Evolutionary conservation across 331 rosid genomes (phyloP).

Genomic region (Ulmus americana): DNA sequence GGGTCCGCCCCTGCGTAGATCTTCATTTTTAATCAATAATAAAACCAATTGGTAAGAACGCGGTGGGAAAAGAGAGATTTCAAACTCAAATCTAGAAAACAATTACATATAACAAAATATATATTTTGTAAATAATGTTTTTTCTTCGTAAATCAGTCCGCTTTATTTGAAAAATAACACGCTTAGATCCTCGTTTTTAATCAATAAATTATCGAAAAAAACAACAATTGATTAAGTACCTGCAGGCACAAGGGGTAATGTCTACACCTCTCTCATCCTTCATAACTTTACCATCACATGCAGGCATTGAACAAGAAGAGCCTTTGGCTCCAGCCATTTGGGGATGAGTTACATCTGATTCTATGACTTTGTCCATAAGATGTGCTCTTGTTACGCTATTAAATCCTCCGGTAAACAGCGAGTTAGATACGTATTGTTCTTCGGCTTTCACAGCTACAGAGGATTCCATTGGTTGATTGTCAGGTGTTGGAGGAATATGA

Average conservation of each 20-base stretch:
- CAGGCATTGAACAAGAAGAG: slow-evolving; percentile 54
- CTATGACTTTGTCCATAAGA: slow-evolving; percentile 86
- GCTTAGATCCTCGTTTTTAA: too few species aligned
- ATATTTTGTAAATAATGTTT: too few species aligned
- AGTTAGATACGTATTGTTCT: slow-evolving; percentile 83
- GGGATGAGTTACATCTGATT: slow-evolving; percentile 75
- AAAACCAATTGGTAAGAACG: too few species aligned
- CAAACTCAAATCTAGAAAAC: too few species aligned
- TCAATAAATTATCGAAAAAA: too few species aligned
- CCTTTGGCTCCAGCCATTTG: slow-evolving; percentile 93
- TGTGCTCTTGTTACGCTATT: slow-evolving; percentile 78
- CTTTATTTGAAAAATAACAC: too few species aligned
- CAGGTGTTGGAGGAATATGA: slow-evolving; percentile 79
- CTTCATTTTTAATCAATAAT: too few species aligned
- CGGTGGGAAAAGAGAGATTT: too few species aligned
- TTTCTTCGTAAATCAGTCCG: too few species aligned
- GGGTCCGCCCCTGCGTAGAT: too few species aligned
- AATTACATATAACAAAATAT: too few species aligned
- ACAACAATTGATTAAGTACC: slow-evolving; percentile 29
- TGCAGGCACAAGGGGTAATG: slow-evolving; percentile 74
- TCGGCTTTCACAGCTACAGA: slow-evolving; percentile 75
- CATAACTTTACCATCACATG: slow-evolving; percentile 80
- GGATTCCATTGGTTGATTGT: slow-evolving; percentile 68
- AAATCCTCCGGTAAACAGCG: slow-evolving; percentile 83
- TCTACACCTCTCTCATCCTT: slow-evolving; percentile 81